Evolutionary conservation across 805 yeast genomes (phyloP).

Genomic region (Maudiozyma bulderi): DNA sequence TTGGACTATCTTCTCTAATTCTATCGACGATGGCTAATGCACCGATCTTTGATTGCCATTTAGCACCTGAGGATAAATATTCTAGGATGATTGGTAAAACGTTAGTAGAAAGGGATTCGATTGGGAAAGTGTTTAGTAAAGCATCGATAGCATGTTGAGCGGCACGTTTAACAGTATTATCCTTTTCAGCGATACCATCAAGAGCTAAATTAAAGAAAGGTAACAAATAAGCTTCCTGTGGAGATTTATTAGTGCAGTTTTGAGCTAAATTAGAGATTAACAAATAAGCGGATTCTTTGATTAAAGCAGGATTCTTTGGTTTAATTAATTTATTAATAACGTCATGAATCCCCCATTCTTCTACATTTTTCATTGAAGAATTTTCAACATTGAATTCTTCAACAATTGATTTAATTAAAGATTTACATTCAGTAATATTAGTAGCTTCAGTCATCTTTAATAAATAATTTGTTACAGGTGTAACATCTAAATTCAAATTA

Average conservation of each 20-base stretch:
- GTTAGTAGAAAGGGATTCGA: conserved; percentile 67
- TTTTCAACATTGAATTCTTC: conserved; percentile 34
- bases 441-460: conserved; percentile 23
- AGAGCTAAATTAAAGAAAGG: conserved; percentile 54
- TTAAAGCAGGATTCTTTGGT: conserved; percentile 61
- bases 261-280: conserved; percentile 50
- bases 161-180: conserved; percentile 72
- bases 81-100: conserved; percentile 51
- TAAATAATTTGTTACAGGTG: conserved; percentile 59
- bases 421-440: conserved; percentile 30
- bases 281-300: conserved; percentile 69
- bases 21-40: conserved; percentile 67
- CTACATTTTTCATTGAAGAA: conserved; percentile 32
- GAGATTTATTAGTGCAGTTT: conserved; percentile 56
- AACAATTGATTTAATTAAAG: conserved; percentile 33
- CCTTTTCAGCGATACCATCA: conserved; percentile 79
- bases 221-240: conserved; percentile 65
- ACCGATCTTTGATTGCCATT: conserved; percentile 85
- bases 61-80: conserved; percentile 72
- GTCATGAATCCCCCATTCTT: conserved; percentile 57
- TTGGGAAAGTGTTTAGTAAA: conserved; percentile 58
- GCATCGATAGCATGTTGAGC: conserved; percentile 74
- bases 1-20: conserved; percentile 68
- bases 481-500: conserved; percentile 39
- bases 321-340: conserved; percentile 57